Base-by-base conservation (phyloP, 768 basidiomycete species). In the Podaxis sp. region DNA sequence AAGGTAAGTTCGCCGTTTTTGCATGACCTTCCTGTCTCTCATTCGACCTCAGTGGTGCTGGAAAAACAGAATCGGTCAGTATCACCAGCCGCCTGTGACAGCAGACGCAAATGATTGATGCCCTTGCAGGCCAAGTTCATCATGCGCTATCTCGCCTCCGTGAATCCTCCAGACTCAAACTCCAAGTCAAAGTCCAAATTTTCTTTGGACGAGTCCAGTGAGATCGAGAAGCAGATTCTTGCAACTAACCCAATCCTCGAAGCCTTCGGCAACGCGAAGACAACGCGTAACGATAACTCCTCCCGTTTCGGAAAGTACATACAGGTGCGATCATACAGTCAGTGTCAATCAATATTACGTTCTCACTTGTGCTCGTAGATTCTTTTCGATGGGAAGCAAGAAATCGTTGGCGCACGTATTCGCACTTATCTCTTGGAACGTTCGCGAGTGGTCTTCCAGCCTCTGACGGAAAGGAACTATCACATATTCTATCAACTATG, bases 401-500 rank as follows among this genome's bases (percentile, higher is more conserved):
- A 95, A 71, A 99, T 99, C 65, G 95, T 98, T 63, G 97, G 97
- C 53, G 97, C 97, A 4, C 87, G 96, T n/a, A 98, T 99, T 67
- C 88, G 97, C 67, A 99, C 97, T 55, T 99, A 99, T 77, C 85
- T 99, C 32, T 80, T 99, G 63, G 97, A 99, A 71, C 93, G 97
- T 44, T 98, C 97, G 42, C 88, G 97, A 63, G 90, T 99, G 63
- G 95, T 98, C 61, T 98, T 96, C 74, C 97, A 99, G 73, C 96
- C 97, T 16, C 80, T 91, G 61, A 95, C 91, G 47, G 97, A 99
- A 73, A 88, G 97, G 62, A 99, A 99, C 75, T 99, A 98, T 75
- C 97, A 99, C 74, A 98, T 99, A 67, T 99, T 99, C 81, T 98
- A 99, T 76, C 97, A 99, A 72, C 79, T 99, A n/a, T 94, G 96